These are phyloP conservation scores for Boletellus ananas DNA, from an alignment of 768 basidiomycete genomes.

Conservation along the genomic window DNA sequence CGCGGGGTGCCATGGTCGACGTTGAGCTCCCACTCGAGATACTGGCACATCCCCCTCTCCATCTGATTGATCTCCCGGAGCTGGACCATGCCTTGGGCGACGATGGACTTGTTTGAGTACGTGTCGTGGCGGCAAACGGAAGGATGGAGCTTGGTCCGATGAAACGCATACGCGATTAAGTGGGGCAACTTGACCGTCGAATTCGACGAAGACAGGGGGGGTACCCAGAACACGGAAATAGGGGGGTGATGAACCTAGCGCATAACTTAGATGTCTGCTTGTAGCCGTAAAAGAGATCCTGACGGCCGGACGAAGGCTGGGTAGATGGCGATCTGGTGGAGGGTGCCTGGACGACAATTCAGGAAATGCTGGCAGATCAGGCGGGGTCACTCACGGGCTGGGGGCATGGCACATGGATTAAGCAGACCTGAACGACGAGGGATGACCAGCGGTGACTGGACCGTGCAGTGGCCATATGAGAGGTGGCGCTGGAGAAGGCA, in stretches of 20 bases:
- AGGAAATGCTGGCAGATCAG: no score
- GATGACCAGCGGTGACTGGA: conserved; percentile 24
- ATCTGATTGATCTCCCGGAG: no score
- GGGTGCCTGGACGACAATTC: no score
- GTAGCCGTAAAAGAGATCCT: conserved; percentile 51
- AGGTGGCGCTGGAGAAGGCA: conserved; percentile 17
- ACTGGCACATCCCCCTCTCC: no score
- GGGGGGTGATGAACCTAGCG: conserved; percentile 76
- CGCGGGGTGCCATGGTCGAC: no score
- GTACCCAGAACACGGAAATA: conserved; percentile 83
- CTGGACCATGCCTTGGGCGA: conserved; percentile 83
- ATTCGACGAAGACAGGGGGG: conserved; percentile 47
- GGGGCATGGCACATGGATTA: conserved; percentile 28
- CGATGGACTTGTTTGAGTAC: conserved; percentile 90
- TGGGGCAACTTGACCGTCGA: conserved; percentile 41
- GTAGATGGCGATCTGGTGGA: no score
- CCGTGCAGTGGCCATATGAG: conserved; percentile 31
- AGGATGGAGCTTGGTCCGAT: conserved; percentile 58
- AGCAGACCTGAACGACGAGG: conserved; percentile 25
- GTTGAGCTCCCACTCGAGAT: no score
- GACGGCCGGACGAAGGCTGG: conserved; percentile 13
- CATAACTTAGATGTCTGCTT: conserved; percentile 66
- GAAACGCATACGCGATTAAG: conserved; percentile 66
- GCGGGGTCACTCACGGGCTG: conserved; percentile 27
- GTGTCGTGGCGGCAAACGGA: conserved; percentile 68